Evolutionary conservation across 2,329 filamentous ascomycete genomes (phyloP).

Genomic region (Diaporthe ilicicola): DNA sequence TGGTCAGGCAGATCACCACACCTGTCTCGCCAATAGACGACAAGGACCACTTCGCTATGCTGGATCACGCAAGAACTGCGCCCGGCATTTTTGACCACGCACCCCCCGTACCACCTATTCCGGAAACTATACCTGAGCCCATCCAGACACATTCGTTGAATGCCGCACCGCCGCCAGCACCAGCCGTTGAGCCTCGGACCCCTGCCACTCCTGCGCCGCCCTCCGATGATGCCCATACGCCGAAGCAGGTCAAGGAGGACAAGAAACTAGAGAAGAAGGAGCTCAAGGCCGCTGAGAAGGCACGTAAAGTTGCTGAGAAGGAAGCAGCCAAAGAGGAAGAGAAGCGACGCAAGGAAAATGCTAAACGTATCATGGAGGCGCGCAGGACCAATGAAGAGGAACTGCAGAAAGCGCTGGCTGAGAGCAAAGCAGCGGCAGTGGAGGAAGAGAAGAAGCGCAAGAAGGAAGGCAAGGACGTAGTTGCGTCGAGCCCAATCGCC

Average conservation of each 20-base stretch:
- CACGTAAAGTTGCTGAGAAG: constrained; percentile 55
- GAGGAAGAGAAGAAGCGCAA: constrained; percentile 57
- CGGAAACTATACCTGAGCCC: constrained; percentile 36
- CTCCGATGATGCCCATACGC: constrained; percentile 58
- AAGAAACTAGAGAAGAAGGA: constrained; percentile 77
- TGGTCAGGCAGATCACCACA: constrained; percentile 59
- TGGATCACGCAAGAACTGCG: constrained; percentile 74
- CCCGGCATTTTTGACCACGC: constrained; percentile 49
- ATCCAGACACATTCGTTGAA: constrained; percentile 39
- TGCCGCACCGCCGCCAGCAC: constrained; percentile 41
- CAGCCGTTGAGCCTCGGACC: constrained; percentile 37
- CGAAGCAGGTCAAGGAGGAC: constrained; percentile 63
- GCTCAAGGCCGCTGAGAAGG: constrained; percentile 62
- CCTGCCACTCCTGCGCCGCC: constrained; percentile 45
- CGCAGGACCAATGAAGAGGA: constrained; percentile 68
- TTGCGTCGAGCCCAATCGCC: constrained; percentile 35
- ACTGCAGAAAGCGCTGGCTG: constrained; percentile 69
- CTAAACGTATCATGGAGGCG: constrained; percentile 46
- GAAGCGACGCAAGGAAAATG: constrained; percentile 49
- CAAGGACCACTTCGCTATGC: constrained; percentile 61
- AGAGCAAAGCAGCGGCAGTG: constrained; percentile 69
- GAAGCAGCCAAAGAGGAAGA: constrained; percentile 54
- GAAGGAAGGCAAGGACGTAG: constrained; percentile 50
- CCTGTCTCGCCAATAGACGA: constrained; percentile 56
- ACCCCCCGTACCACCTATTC: constrained; percentile 36